phyloP scores from a whole-genome alignment of 768 basidiomycete species.

The Cyclocybe cylindracea region DNA sequence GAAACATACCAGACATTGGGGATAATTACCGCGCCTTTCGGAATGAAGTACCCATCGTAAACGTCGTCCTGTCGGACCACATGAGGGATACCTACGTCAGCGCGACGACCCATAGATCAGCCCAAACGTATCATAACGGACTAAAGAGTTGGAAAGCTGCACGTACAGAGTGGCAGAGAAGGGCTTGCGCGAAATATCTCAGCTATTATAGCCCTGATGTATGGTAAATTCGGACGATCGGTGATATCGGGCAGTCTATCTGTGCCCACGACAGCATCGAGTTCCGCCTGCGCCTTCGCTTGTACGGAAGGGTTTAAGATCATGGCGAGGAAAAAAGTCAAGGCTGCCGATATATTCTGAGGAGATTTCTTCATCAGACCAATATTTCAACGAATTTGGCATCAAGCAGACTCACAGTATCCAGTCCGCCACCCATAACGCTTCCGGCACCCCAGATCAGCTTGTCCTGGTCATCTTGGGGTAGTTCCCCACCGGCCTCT shows the following conservation, averaged over 20 bases:
- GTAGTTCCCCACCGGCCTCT: too few species aligned
- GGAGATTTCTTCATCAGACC: too few species aligned
- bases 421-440: constrained; percentile 19
- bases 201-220: constrained; percentile 43
- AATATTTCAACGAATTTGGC: too few species aligned
- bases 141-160: too few species aligned
- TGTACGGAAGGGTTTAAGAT: constrained; percentile 43
- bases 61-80: too few species aligned
- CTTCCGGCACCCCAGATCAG: constrained; percentile 35
- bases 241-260: constrained; percentile 38
- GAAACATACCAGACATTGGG: constrained; percentile 12
- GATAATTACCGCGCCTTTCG: constrained; percentile 13
- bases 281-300: constrained; percentile 51
- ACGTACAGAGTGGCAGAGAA: constrained; percentile 41
- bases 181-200: constrained; percentile 50
- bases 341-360: constrained; percentile 39
- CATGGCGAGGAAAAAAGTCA: constrained; percentile 52
- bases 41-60: too few species aligned
- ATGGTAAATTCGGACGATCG: constrained; percentile 49
- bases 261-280: constrained; percentile 41
- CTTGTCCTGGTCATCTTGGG: constrained; percentile 35
- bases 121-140: too few species aligned
- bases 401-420: constrained; percentile 13
- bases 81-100: too few species aligned
- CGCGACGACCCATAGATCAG: too few species aligned